These are phyloP conservation scores for Camelina hispida DNA, from an alignment of 345 rosid species.

Conservation along the genomic window DNA sequence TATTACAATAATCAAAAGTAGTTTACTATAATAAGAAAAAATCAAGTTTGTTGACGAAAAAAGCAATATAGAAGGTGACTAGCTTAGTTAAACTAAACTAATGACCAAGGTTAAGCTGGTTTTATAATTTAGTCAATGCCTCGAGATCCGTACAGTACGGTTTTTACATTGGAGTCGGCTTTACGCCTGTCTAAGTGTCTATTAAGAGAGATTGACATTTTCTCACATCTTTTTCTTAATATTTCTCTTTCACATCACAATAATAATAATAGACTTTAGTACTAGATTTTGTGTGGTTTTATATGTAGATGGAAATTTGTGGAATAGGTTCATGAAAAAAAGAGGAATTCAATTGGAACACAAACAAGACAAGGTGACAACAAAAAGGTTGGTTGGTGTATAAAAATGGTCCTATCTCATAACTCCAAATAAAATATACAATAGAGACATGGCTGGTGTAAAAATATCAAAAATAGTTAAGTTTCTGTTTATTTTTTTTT, in stretches of 20 bases:
- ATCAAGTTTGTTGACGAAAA: background rate
- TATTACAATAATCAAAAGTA: background rate
- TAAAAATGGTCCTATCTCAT: background rate
- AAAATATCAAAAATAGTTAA: too few relatives aligned
- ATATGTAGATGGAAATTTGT: background rate
- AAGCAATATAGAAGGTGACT: background rate
- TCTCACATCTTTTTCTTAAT: background rate
- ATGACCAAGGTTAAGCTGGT: conserved; percentile 26
- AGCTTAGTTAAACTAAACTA: conserved; percentile 13
- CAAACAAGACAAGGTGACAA: background rate
- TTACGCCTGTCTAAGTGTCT: conserved; percentile 14
- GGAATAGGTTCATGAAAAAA: background rate
- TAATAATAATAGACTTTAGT: background rate
- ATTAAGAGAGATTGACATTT: conserved; percentile 20
- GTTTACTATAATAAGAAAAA: background rate
- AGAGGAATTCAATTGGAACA: background rate
- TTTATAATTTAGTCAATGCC: conserved; percentile 33
- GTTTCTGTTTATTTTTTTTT: too few relatives aligned
- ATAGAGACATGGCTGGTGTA: too few relatives aligned
- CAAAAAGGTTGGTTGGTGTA: too few relatives aligned
- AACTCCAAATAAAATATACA: background rate
- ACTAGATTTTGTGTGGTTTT: background rate
- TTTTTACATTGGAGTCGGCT: conserved; percentile 30
- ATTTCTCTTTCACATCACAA: conserved; percentile 9
- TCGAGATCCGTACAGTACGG: conserved; percentile 39